phyloP scores from a whole-genome alignment of 768 basidiomycete species.

The Clitopilus hobsonii region DNA sequence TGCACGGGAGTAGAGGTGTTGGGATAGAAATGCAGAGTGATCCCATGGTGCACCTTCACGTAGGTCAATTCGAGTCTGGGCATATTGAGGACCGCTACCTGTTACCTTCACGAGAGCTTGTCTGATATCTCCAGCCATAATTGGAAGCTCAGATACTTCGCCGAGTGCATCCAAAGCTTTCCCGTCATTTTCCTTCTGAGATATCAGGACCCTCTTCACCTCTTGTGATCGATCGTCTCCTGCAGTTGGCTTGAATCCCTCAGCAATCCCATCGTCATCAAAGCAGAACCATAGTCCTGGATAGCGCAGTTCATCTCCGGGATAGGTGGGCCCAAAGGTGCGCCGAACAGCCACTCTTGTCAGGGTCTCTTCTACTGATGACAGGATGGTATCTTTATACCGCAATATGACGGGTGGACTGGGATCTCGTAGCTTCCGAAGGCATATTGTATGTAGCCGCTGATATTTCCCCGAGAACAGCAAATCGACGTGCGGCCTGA shows the following conservation, averaged over 20 bases:
- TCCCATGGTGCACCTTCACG: conserved; percentile 63
- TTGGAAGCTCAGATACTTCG: conserved; percentile 59
- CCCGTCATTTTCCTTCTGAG: conserved; percentile 58
- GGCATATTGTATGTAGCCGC: conserved; percentile 72
- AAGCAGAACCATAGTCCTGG: conserved; percentile 85
- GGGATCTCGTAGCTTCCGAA: conserved; percentile 62
- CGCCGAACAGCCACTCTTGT: conserved; percentile 62
- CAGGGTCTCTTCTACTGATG: conserved; percentile 56
- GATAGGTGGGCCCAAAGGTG: conserved; percentile 81
- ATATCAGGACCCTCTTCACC: conserved; percentile 70
- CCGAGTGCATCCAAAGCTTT: conserved; percentile 64
- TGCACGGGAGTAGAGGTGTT: conserved; percentile 46
- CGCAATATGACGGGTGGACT: conserved; percentile 64
- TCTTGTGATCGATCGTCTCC: conserved; percentile 68
- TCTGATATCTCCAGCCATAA: conserved; percentile 70
- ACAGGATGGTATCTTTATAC: conserved; percentile 62
- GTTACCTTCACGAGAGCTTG: conserved; percentile 65
- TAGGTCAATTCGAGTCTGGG: neutral
- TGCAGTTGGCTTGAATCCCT: conserved; percentile 47
- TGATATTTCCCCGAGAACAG: conserved; percentile 79
- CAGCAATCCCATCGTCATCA: conserved; percentile 63
- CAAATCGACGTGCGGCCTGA: conserved; percentile 81
- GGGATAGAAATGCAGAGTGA: conserved; percentile 66
- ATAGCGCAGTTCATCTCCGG: conserved; percentile 69
- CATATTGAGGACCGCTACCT: neutral